These are phyloP conservation scores for Sclerotinia sclerotiorum DNA, from an alignment of 2,329 filamentous ascomycete species.

Conservation along the genomic window DNA sequence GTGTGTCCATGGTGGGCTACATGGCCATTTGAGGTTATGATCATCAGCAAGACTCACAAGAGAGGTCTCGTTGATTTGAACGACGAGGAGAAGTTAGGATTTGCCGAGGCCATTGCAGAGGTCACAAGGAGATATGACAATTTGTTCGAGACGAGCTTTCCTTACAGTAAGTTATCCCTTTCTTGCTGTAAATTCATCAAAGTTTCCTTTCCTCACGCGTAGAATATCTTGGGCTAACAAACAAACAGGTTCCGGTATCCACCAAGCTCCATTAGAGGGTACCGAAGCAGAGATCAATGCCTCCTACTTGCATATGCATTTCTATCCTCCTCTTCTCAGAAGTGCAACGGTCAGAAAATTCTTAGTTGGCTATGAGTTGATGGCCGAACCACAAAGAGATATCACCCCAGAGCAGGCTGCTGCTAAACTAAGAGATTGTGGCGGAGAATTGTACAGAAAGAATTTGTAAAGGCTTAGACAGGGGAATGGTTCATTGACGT, in stretches of 20 bases:
- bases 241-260: conserved; percentile 75
- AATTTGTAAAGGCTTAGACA: conserved; percentile 25
- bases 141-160: conserved; percentile 93
- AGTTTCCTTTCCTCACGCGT: background rate
- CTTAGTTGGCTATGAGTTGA: conserved; percentile 90
- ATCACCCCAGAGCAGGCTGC: conserved; percentile 97
- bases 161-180: conserved; percentile 67
- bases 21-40: conserved; percentile 95
- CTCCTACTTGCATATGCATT: conserved; percentile 94
- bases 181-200: background rate
- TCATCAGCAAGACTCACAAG: conserved; percentile 81
- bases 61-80: conserved; percentile 81
- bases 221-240: background rate
- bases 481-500: background rate
- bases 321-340: conserved; percentile 89
- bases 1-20: conserved; percentile 97
- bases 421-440: conserved; percentile 69
- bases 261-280: conserved; percentile 87
- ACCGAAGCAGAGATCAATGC: conserved; percentile 79
- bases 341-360: conserved; percentile 96
- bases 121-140: conserved; percentile 93
- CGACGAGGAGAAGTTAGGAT: conserved; percentile 64
- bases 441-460: conserved; percentile 81
- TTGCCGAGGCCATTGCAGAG: conserved; percentile 84
- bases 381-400: conserved; percentile 97